Base-by-base conservation (phyloP, 2,329 filamentous ascomycete species). In the Fusarium pseudoanthophilum region DNA sequence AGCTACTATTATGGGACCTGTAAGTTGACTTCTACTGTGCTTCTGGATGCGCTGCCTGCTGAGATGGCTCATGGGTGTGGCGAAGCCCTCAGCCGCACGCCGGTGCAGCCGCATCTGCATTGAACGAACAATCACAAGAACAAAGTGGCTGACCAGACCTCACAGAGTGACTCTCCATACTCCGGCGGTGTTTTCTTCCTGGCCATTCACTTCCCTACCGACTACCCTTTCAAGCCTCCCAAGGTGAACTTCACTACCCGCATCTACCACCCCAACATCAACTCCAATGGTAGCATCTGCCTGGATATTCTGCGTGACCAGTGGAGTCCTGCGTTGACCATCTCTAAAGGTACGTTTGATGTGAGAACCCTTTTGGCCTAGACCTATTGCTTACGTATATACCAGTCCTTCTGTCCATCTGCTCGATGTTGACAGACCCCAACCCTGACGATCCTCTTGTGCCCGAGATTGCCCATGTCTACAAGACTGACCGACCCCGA, bases 191-290 rank as follows among this genome's bases (percentile, higher is more conserved):
- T 99, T 79, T 99, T 99, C 90, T 99, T 99, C 91, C 91, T 99
- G 77, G 92, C 93, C 78, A 99, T 99, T 82, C 95, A 98, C 87
- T 98, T 99, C 89, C 96, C 96, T 78, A 99, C 96, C 89, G 96
- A 99, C 89, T 99, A 99, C 86, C 96, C 96, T 46, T 99, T 99
- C 90, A 99, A 99, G 92, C 96, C 96, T 73, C 96, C 96, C 79
- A 99, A 99, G 91, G 95, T 99, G 86, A 98, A 98, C 92, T 99
- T 99, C 90, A 98, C 95, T 79, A 99, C 96, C 76, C 93, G 95
- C 83, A 98, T 99, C 88, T 99, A 99, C 85, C 96, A 99, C 87
- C 96, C 96, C 80, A 99, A 99, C 87, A 99, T 99, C 94, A 99
- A 99, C 91, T 97, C 94, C 78, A 98, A 98, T 85, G 96, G 96